A percentile compares a stretch with the other conserved stretches of the same genome.
Conservation (phyloP, 1,284 basidiomycete genomes). For the Chalciporus sp. region DNA sequence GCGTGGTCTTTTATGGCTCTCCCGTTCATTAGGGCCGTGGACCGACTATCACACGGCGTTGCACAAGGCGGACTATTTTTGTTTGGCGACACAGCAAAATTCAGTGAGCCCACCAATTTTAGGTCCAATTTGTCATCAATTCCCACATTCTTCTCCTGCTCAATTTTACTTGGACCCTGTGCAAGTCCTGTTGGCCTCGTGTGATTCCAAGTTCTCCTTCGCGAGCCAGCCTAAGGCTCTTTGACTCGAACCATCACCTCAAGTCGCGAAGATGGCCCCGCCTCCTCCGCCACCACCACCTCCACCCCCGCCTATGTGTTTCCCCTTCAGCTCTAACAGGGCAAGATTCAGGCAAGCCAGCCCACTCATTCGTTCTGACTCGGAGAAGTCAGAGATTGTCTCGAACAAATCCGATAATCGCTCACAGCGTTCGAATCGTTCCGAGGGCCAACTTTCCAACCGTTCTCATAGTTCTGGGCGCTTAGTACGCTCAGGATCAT, state of each 20-base stretch:
- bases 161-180: slow-evolving; percentile 30
- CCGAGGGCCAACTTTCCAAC: slow-evolving; percentile 22
- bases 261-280: slow-evolving; percentile 40
- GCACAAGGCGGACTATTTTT: slow-evolving; percentile 14
- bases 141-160: slow-evolving; percentile 13
- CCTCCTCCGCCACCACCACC: slow-evolving; percentile 42
- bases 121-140: slow-evolving; percentile 26
- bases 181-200: slow-evolving; percentile 32
- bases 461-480: slow-evolving; percentile 28
- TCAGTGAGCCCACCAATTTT: slow-evolving; percentile 14
- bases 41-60: slow-evolving; percentile 26
- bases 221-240: slow-evolving; percentile 16
- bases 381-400: slow-evolving; percentile 34
- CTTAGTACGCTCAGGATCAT: slow-evolving; percentile 36
- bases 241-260: slow-evolving; percentile 17
- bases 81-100: slow-evolving; percentile 23
- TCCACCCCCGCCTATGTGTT: slow-evolving; percentile 58
- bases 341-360: slow-evolving; percentile 32
- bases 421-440: slow-evolving; percentile 31
- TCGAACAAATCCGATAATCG: slow-evolving; percentile 33
- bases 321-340: slow-evolving; percentile 48
- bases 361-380: slow-evolving; percentile 35
- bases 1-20: slow-evolving; percentile 14
- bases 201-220: slow-evolving; percentile 21
- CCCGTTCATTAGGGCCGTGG: slow-evolving; percentile 16